Evolutionary conservation across 1,139 yeast genomes (phyloP).

Genomic region (Debaryomyces robertsiae): DNA sequence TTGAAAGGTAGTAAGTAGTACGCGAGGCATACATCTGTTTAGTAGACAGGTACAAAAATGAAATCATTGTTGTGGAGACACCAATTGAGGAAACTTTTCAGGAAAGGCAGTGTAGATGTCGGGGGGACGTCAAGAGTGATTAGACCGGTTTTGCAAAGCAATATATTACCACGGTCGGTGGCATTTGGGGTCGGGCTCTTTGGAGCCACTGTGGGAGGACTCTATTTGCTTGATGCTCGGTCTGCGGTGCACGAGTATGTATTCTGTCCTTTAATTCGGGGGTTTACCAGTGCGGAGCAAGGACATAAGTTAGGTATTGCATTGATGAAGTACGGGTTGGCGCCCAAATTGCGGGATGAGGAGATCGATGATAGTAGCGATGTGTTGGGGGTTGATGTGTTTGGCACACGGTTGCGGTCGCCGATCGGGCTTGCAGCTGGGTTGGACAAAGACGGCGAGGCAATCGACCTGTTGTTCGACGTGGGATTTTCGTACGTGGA

Average conservation of each 20-base stretch:
- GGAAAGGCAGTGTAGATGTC: not conserved
- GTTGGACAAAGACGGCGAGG: constrained; percentile 91
- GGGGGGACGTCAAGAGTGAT: constrained; percentile 5
- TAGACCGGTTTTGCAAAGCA: constrained; percentile 19
- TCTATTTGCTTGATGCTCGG: constrained; percentile 69
- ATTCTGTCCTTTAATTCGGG: constrained; percentile 73
- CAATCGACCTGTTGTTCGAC: constrained; percentile 78
- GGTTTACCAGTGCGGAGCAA: constrained; percentile 75
- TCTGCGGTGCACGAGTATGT: constrained; percentile 82
- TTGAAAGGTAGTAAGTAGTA: constrained; percentile 1
- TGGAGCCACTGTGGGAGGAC: constrained; percentile 30
- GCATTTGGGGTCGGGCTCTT: constrained; percentile 26
- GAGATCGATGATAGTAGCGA: constrained; percentile 47
- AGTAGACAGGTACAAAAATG: not conserved
- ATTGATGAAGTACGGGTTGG: constrained; percentile 67
- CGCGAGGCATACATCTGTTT: not conserved
- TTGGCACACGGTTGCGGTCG: constrained; percentile 62
- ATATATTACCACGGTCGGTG: constrained; percentile 34
- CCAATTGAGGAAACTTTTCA: constrained; percentile 6
- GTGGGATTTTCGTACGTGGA: constrained; percentile 90
- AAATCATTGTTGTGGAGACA: constrained; percentile 4
- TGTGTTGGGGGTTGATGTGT: constrained; percentile 59
- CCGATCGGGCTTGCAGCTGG: constrained; percentile 98
- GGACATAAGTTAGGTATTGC: constrained; percentile 80
- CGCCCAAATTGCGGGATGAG: constrained; percentile 62